Percentiles rank a stretch among this genome's conserved stretches.
Conservation (phyloP, 306 rosid genomes). For the Acacia crassicarpa region DNA sequence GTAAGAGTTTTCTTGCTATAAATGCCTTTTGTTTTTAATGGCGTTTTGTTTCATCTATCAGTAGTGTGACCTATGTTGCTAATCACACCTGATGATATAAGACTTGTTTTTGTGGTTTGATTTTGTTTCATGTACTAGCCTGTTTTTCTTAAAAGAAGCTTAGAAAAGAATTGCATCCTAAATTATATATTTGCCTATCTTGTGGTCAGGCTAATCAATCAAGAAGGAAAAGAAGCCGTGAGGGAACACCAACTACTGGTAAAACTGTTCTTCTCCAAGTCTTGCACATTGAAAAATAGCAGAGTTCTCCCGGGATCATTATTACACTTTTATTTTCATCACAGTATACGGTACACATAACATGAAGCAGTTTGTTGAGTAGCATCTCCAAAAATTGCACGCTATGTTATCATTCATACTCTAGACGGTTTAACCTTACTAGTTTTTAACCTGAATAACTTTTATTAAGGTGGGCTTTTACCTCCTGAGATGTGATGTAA, state of each 20-base stretch:
- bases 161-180: conserved; percentile 23
- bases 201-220: conserved; percentile 70
- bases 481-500: neutral
- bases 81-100: neutral
- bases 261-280: conserved; percentile 53
- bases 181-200: conserved; percentile 33
- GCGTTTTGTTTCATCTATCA: neutral
- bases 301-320: conserved; percentile 35
- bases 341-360: conserved; percentile 14
- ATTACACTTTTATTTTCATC: conserved; percentile 21
- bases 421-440: conserved; percentile 6
- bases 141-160: conserved; percentile 15
- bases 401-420: conserved; percentile 1
- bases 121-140: neutral
- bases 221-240: conserved; percentile 77
- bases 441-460: neutral
- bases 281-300: conserved; percentile 39
- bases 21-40: conserved; percentile 15
- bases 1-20: conserved; percentile 48
- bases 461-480: conserved; percentile 5
- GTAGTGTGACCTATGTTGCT: neutral
- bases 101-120: neutral
- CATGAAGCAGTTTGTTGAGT: conserved; percentile 30
- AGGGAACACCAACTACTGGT: conserved; percentile 79
- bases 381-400: conserved; percentile 24